Percentiles rank a stretch among this genome's conserved stretches.
Conservation (phyloP, 2,329 filamentous ascomycete genomes). For the Pseudogymnoascus sp. region DNA sequence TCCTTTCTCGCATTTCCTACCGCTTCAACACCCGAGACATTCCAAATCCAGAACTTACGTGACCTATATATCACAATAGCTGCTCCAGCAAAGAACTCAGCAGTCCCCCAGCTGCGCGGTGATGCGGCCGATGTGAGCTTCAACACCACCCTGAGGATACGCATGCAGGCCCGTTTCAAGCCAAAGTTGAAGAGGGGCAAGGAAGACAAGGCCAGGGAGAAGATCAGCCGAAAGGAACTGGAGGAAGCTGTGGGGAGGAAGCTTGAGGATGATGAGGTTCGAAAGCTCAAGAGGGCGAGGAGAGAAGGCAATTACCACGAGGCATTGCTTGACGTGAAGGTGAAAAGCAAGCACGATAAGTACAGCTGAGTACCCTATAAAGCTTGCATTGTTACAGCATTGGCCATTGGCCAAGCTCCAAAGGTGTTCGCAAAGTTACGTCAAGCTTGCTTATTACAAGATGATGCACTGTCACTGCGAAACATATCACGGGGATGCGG, state of each 20-base stretch:
- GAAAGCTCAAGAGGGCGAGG: conserved; percentile 72
- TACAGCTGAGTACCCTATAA: conserved; percentile 43
- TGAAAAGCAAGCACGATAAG: conserved; percentile 91
- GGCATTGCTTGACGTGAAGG: conserved; percentile 74
- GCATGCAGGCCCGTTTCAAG: conserved; percentile 95
- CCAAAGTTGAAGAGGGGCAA: conserved; percentile 71
- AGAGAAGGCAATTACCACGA: conserved; percentile 88
- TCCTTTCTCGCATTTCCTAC: conserved; percentile 64
- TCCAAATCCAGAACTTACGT: conserved; percentile 66
- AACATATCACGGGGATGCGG: background rate
- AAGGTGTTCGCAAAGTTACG: background rate
- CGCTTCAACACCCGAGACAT: conserved; percentile 61
- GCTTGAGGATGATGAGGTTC: conserved; percentile 81
- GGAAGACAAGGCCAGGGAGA: conserved; percentile 76
- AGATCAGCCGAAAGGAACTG: conserved; percentile 78
- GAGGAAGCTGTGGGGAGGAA: conserved; percentile 72
- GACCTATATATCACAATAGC: conserved; percentile 64
- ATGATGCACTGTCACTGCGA: too few relatives aligned
- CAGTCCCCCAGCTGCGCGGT: conserved; percentile 62
- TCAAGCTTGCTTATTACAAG: background rate
- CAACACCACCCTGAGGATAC: conserved; percentile 68
- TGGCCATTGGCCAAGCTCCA: background rate
- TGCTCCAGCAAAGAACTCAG: conserved; percentile 45
- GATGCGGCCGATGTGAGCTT: conserved; percentile 64
- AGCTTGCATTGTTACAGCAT: background rate